phyloP scores from a whole-genome alignment of 2,329 filamentous ascomycete genomes.

The Grosmannia huntii region DNA sequence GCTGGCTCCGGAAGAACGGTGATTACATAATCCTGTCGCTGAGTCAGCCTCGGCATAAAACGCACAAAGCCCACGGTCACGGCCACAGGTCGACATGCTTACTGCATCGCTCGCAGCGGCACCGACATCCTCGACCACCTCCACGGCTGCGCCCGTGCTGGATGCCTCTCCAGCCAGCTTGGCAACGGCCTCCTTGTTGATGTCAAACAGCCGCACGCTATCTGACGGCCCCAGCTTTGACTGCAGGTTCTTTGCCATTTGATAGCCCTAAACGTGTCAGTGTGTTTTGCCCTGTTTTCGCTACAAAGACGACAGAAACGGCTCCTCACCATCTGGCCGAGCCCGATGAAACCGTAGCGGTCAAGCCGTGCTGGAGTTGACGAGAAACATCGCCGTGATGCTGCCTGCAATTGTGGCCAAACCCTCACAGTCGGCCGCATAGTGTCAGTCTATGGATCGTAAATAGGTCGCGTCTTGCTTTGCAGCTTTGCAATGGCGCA shows the following conservation, averaged over 20 bases:
- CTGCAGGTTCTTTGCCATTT: slow-evolving; percentile 51
- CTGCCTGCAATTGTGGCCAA: slow-evolving; percentile 17
- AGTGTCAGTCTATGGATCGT: neutral
- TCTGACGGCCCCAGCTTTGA: slow-evolving; percentile 39
- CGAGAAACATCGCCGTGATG: slow-evolving; percentile 36
- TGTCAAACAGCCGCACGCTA: slow-evolving; percentile 41
- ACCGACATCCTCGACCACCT: slow-evolving; percentile 29
- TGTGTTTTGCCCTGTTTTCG: neutral
- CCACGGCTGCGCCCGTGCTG: slow-evolving; percentile 30
- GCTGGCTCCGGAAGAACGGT: slow-evolving; percentile 81
- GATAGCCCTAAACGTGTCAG: slow-evolving; percentile 34
- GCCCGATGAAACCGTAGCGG: slow-evolving; percentile 45
- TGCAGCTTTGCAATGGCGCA: neutral
- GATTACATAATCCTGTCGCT: slow-evolving; percentile 74
- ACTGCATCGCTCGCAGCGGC: slow-evolving; percentile 41
- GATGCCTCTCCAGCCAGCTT: slow-evolving; percentile 35
- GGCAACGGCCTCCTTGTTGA: slow-evolving; percentile 36
- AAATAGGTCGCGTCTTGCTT: neutral
- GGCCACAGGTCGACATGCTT: slow-evolving; percentile 15
- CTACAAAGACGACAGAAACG: neutral
- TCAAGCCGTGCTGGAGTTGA: slow-evolving; percentile 33
- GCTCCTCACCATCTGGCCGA: slow-evolving; percentile 46
- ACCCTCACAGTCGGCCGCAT: slow-evolving; percentile 15
- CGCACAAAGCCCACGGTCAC: no score
- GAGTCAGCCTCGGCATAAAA: neutral